Evolutionary conservation across 345 rosid genomes (phyloP), one percentile per base, ranked within the genome.

Genomic region (Combretum micranthum): DNA sequence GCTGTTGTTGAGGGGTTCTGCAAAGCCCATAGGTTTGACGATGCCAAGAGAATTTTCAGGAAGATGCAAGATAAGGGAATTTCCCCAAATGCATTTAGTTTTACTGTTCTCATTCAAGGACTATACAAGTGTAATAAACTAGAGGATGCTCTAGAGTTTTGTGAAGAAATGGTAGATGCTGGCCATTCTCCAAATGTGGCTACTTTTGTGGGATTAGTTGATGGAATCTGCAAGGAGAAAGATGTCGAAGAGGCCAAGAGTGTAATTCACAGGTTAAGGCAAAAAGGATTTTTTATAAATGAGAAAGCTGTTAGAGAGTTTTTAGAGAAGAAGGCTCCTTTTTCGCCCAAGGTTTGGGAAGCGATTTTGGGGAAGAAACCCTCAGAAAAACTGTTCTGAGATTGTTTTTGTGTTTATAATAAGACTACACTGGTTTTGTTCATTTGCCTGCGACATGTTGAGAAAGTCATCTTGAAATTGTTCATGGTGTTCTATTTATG

Each of bases 1-100:
- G 97, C 96, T 25, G 97, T 89, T 25, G 94, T 87, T 42, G 95
- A 87, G 55, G 96, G 90, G 25, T 89, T 79, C 69, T 85, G 89
- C 85, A 86, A 80, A 63, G 90, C 97, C 16, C 91, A 76, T 17
- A 85, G 85, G 64, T 57, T 75, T 9, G 85, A 85, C 19, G 91
- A 93, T 68, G 99, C 96, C 23, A 80, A 76, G 75, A 77, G 97
- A 72, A 77, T 89, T 63, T 93, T 93, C 74, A 62, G 76, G 78
- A 93, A 85, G 69, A 89, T 89, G 96, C 81, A 81, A 63, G 64
- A 45, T 23, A 83, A 69, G 61, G 89, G 94, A 10, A 69, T 93
- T 32, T 12, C 72, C 21, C 92, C 96, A 4, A 87, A 89, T 69
- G 88, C 91, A 47, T 85, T 83, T 54, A 83, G 71, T 69, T 85